Evolutionary conservation across 2,329 filamentous ascomycete genomes (phyloP).

Genomic region (Pseudogymnoascus sp.): DNA sequence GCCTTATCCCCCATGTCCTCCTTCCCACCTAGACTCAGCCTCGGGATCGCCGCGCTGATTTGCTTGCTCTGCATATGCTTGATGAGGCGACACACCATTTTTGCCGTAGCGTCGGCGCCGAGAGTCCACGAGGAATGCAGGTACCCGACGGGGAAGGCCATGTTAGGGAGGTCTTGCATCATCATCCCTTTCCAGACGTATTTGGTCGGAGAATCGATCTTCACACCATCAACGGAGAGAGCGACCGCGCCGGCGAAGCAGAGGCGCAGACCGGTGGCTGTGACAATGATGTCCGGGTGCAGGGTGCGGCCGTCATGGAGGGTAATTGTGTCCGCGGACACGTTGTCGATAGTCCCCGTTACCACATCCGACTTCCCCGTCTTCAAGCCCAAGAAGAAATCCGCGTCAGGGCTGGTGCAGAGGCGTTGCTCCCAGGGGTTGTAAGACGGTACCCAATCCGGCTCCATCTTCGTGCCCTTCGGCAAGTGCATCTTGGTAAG

Average conservation of each 20-base stretch:
- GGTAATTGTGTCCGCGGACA: conserved; percentile 37
- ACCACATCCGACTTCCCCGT: conserved; percentile 35
- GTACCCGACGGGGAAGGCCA: conserved; percentile 52
- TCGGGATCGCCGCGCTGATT: conserved; percentile 37
- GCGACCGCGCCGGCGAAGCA: conserved; percentile 45
- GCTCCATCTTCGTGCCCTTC: conserved; percentile 38
- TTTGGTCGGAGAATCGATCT: conserved; percentile 36
- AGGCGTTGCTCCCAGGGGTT: conserved; percentile 62
- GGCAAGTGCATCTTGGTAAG: conserved; percentile 42
- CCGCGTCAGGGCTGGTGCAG: conserved; percentile 46
- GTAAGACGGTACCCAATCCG: conserved; percentile 48
- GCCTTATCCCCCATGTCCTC: not conserved
- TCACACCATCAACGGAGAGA: conserved; percentile 43
- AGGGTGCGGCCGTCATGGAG: conserved; percentile 39
- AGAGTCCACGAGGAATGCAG: conserved; percentile 55
- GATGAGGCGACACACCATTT: conserved; percentile 43
- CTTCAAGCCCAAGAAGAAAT: conserved; percentile 38
- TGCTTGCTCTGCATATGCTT: conserved; percentile 41
- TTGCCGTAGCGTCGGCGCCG: conserved; percentile 47
- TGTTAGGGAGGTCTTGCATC: conserved; percentile 56
- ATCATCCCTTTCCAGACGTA: conserved; percentile 54
- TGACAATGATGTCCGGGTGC: conserved; percentile 54
- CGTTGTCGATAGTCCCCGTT: conserved; percentile 39
- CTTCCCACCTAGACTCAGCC: conserved; percentile 30
- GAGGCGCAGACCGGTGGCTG: conserved; percentile 55